Evolutionary conservation across 2,329 filamentous ascomycete genomes (phyloP).

Genomic region (Trichophyton verrucosum): DNA sequence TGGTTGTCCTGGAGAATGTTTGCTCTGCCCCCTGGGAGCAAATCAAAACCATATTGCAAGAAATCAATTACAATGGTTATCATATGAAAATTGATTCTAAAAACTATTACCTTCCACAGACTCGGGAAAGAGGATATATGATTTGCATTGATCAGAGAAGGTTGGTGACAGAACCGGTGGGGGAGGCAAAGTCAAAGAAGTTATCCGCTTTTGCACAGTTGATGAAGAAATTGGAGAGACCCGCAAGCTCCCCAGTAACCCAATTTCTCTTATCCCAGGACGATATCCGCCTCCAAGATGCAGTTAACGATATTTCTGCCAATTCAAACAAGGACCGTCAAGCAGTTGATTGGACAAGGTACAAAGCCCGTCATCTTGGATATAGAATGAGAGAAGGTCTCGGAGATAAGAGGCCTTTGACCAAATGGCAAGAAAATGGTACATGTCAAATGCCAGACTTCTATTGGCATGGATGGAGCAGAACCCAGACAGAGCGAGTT

Average conservation of each 20-base stretch:
- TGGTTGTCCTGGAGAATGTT: constrained; percentile 66
- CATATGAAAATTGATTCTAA: constrained; percentile 52
- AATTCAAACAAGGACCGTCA: constrained; percentile 17
- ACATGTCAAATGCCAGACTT: constrained; percentile 44
- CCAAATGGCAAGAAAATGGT: constrained; percentile 46
- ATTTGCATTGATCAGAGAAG: constrained; percentile 39
- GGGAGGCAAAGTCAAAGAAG: constrained; percentile 19
- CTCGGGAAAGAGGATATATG: constrained; percentile 48
- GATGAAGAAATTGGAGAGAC: constrained; percentile 40
- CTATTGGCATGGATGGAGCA: constrained; percentile 41
- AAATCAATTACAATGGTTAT: constrained; percentile 44
- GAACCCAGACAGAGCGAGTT: constrained; percentile 45
- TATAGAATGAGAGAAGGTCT: constrained; percentile 41
- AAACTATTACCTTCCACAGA: constrained; percentile 62
- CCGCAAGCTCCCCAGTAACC: constrained; percentile 50
- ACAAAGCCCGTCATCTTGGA: constrained; percentile 47
- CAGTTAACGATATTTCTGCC: constrained; percentile 37
- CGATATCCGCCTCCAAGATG: constrained; percentile 42
- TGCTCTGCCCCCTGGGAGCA: constrained; percentile 45
- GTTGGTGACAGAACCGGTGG: constrained; percentile 14
- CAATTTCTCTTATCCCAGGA: constrained; percentile 48
- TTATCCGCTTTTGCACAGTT: constrained; percentile 31
- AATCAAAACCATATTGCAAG: constrained; percentile 35
- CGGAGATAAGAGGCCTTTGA: constrained; percentile 46
- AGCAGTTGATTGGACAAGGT: constrained; percentile 29